Evolutionary conservation across 345 rosid species (phyloP).

Genomic region (Dimocarpus longan): DNA sequence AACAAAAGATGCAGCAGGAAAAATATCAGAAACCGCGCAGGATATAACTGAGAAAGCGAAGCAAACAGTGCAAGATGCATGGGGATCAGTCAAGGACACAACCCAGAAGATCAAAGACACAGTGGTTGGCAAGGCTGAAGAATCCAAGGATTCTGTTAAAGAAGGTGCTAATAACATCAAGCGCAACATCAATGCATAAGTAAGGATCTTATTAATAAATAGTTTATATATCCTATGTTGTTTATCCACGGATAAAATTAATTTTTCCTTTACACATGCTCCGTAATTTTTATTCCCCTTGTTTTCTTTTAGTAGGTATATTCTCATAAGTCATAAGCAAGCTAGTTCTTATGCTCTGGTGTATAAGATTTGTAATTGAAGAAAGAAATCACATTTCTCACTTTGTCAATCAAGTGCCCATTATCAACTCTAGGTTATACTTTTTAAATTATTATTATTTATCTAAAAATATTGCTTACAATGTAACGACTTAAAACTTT

Average conservation of each 20-base stretch:
- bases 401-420: too few relatives aligned
- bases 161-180: background rate
- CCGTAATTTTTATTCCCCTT: background rate
- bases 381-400: too few relatives aligned
- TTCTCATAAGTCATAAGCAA: too few relatives aligned
- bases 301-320: too few relatives aligned
- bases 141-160: slow-evolving; percentile 4
- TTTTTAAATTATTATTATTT: too few relatives aligned
- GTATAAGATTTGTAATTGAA: too few relatives aligned
- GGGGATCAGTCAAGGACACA: slow-evolving; percentile 43
- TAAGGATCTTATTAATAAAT: too few relatives aligned
- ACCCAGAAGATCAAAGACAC: slow-evolving; percentile 36
- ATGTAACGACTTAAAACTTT: too few relatives aligned
- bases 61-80: slow-evolving; percentile 41
- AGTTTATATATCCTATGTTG: background rate
- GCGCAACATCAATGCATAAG: background rate
- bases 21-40: slow-evolving; percentile 19
- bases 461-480: too few relatives aligned
- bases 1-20: slow-evolving; percentile 23
- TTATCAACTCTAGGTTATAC: too few relatives aligned
- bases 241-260: background rate
- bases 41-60: slow-evolving; percentile 34
- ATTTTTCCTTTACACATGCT: background rate
- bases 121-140: slow-evolving; percentile 24
- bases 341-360: too few relatives aligned